These are phyloP conservation scores for Podaxis rugospora DNA, from an alignment of 768 basidiomycete genomes.

Conservation along the genomic window DNA sequence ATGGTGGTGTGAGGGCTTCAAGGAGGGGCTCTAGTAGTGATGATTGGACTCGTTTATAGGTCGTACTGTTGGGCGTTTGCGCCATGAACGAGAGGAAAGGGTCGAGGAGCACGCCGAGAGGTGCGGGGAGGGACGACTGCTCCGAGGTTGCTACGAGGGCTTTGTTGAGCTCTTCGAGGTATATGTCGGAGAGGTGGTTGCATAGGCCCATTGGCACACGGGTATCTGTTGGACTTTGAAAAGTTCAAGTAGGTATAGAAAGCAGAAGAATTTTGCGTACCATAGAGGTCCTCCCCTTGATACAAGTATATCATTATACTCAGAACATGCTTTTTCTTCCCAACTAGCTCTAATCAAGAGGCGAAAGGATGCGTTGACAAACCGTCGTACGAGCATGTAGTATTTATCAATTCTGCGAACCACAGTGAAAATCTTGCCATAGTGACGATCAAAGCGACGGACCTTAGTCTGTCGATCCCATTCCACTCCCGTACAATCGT, in stretches of 20 bases:
- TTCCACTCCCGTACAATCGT: conserved; percentile 90
- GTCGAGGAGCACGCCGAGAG: conserved; percentile 28
- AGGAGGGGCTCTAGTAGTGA: conserved; percentile 70
- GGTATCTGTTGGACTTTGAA: conserved; percentile 56
- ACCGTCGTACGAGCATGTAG: conserved; percentile 90
- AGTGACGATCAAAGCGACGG: conserved; percentile 16
- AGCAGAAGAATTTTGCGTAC: conserved; percentile 36
- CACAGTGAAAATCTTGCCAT: conserved; percentile 4
- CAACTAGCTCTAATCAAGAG: conserved; percentile 71
- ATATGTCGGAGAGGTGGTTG: conserved; percentile 88
- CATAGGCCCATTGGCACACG: conserved; percentile 74
- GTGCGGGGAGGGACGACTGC: conserved; percentile 44
- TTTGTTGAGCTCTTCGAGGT: conserved; percentile 85
- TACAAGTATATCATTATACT: conserved; percentile 68
- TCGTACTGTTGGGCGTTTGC: conserved; percentile 54
- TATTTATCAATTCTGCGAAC: conserved; percentile 87
- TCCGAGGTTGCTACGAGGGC: conserved; percentile 31
- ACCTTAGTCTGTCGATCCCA: conserved; percentile 89
- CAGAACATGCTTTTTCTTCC: conserved; percentile 48
- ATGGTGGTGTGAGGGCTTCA: conserved; percentile 36
- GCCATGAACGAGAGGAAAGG: conserved; percentile 78
- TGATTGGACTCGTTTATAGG: conserved; percentile 70
- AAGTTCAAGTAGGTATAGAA: conserved; percentile 6
- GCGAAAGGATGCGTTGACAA: conserved; percentile 81
- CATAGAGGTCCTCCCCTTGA: conserved; percentile 76